Base-by-base conservation (phyloP, 2,329 filamentous ascomycete genomes). In the Apiospora marii region DNA sequence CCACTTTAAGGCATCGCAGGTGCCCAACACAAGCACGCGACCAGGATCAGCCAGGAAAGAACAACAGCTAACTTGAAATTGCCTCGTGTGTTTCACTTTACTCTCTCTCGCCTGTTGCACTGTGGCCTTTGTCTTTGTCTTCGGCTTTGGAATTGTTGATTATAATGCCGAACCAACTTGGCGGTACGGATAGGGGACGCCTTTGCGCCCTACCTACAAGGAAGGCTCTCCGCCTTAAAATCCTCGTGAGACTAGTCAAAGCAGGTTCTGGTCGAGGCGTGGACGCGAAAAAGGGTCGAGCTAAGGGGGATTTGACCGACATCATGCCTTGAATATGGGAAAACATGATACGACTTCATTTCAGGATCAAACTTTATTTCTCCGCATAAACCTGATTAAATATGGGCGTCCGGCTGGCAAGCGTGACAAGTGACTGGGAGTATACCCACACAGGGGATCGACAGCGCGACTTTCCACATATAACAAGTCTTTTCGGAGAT, bases 341-440 rank as follows among this genome's bases (percentile, higher is more conserved):
- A 41, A 64, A 41, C 3, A 14, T 64, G 58, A 64, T 64, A 64
- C 58, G 34, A 37, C 19, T 41, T 64, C 58, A 64, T 41, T 64
- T 64, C 53, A 24, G 30, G 58, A 22, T 64, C 34, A 64, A 64
- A 64, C 58, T 41, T 37, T 64, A 64, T 64, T 64, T 64, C 58
- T 64, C 58, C 58, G 58, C 58, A 64, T 64, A 64, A 64, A 64
- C 58, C 58, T 64, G 58, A 64, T 64, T 64, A 41, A 41, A 37
- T 41, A 41, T 64, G 58, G 58, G 16, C 34, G 53, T 37, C 27
- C 27, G 30, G 27, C 19, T 19, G 16, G 34, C 58, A 19, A 24
- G 5, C 30, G 58, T 41, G 58, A 64, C 58, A 22, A 19, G 58
- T 41, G 58, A 64, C 58, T 41, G 34, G 58, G 19, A n/a, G 1